Base-by-base conservation (phyloP, 2,329 filamentous ascomycete genomes). In the Fusarium sp. region DNA sequence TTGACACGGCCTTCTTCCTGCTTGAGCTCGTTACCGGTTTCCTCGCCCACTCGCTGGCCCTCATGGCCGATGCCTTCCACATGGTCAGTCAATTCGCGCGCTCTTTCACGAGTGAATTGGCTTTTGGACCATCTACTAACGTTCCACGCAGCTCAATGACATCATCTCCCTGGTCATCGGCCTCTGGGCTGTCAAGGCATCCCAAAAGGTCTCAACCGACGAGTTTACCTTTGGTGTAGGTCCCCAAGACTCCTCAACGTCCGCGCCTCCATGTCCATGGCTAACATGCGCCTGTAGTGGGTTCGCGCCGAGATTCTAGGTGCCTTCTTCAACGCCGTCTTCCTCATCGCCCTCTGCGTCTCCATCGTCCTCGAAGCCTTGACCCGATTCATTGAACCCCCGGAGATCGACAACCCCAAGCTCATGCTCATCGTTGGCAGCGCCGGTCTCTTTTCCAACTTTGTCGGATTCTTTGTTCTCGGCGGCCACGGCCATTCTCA, bases 11-110 rank as follows among this genome's bases (percentile, higher is more conserved):
- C 45, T 99, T 99, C 87, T 98, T 99, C 85, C 84, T 98, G 57
- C 86, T 98, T 68, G 97, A 99, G 85, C 85, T 99, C 71, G 91
- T 93, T 67, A 91, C 93, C 71, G 96, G 97, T 71, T 94, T 98
- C 87, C 87, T 92, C 73, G 95, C 97, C 70, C 93, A 95, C 81
- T 98, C 97, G 20, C 90, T 99, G 77, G 97, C 97, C 41, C 89
- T 99, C 68, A 95, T 97, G 81, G 97, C 97, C 64, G 97, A 99
- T 86, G 95, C 97, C 70, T 99, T 99, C 84, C 97, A 99, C 85
- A 99, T 99, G 97, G 93, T 95, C 81, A 78, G 88, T 83, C 48
- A 43, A 59, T 61, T 43, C 57, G 54, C 66, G 67, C n/a, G 48
- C n/a, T 25, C 35, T 23, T 23, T 39, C 37, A 43, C 43, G 52